Percentiles rank a stretch among this genome's conserved stretches.
Conservation (phyloP, 345 rosid species). For the Excoecaria agallocha region DNA sequence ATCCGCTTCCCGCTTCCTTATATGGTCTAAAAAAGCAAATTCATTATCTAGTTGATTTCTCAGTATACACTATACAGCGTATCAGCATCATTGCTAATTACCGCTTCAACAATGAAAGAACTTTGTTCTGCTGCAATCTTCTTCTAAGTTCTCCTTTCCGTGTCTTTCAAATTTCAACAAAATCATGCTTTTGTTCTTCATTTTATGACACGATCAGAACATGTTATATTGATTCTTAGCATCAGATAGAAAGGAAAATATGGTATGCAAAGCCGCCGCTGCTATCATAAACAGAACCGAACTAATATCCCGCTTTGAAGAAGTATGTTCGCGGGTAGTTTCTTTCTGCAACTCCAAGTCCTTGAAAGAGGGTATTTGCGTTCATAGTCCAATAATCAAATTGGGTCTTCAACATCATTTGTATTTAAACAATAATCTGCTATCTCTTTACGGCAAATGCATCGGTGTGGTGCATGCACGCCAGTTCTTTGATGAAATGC, state of each 20-base stretch:
- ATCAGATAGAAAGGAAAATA: conserved; percentile 13
- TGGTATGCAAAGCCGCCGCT: conserved; percentile 31
- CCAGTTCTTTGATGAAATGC: conserved; percentile 74
- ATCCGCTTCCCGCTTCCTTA: too few species aligned
- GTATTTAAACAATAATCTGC: conserved; percentile 58
- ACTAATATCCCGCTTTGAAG: conserved; percentile 30
- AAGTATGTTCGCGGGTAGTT: conserved; percentile 41
- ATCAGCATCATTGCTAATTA: too few species aligned
- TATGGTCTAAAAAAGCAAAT: too few species aligned
- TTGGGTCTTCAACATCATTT: conserved; percentile 40
- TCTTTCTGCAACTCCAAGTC: conserved; percentile 51
- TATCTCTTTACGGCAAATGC: conserved; percentile 49
- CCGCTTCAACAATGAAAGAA: too few species aligned
- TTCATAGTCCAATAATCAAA: conserved; percentile 57
- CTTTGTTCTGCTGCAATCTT: too few species aligned
- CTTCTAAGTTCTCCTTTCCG: too few species aligned
- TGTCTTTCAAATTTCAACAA: too few species aligned
- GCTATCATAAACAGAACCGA: conserved; percentile 26
- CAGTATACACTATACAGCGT: too few species aligned
- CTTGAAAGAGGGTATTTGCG: conserved; percentile 44
- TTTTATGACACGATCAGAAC: too few species aligned
- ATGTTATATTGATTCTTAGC: neutral
- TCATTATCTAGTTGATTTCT: too few species aligned
- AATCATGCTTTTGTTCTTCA: too few species aligned
- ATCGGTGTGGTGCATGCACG: conserved; percentile 37